phyloP scores from a whole-genome alignment of 371 early-diverging fungal genomes.

The Vairimorpha apis region DNA sequence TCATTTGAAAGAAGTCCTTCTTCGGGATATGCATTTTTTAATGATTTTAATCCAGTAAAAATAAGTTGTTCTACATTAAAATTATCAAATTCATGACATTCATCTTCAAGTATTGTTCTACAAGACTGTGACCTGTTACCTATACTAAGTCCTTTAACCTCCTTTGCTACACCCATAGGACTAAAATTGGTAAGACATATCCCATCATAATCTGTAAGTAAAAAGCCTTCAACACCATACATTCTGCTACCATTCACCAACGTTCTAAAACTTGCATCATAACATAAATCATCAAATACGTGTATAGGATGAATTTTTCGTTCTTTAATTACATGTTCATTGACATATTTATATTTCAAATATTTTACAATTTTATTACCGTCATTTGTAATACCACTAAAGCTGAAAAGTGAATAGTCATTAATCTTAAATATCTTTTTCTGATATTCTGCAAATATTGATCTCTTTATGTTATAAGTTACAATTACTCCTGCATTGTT shows the following conservation, averaged over 20 bases:
- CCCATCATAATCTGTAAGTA: conserved; percentile 54
- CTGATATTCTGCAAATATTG: conserved; percentile 42
- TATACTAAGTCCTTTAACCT: conserved; percentile 55
- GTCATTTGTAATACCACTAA: conserved; percentile 64
- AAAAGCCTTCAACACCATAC: conserved; percentile 56
- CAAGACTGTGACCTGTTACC: conserved; percentile 62
- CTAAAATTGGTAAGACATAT: conserved; percentile 55
- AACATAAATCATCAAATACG: conserved; percentile 55
- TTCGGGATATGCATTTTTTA: conserved; percentile 60
- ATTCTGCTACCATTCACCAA: conserved; percentile 44
- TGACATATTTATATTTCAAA: conserved; percentile 48
- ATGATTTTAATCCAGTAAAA: conserved; percentile 50
- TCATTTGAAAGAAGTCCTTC: conserved; percentile 21
- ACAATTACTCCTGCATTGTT: conserved; percentile 52
- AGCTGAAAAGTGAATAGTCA: conserved; percentile 54
- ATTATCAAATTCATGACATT: conserved; percentile 30
- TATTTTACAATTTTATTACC: conserved; percentile 59
- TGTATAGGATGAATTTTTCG: conserved; percentile 42
- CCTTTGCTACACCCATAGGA: conserved; percentile 52
- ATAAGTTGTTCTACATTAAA: conserved; percentile 51
- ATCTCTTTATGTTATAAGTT: conserved; percentile 52
- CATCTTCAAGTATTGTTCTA: conserved; percentile 61
- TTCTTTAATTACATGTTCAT: conserved; percentile 51
- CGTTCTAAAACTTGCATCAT: conserved; percentile 28
- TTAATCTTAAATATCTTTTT: conserved; percentile 57